Base-by-base conservation (phyloP, 148 eudicot species). In the Chenopodium suecicum region DNA sequence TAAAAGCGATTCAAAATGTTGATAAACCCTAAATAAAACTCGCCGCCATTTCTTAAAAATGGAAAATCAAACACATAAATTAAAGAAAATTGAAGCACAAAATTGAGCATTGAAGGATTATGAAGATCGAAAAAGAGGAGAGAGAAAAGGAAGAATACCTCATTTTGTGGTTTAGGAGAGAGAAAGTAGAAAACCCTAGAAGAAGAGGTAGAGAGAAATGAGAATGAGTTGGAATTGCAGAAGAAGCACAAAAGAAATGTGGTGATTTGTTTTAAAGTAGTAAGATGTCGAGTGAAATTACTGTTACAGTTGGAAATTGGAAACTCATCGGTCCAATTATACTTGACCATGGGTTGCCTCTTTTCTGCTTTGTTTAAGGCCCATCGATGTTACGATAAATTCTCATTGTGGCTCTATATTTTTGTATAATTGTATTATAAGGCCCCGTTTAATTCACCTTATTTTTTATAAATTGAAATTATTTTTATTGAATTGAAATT, bases 121-220 rank as follows among this genome's bases (percentile, higher is more conserved):
- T 19, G 50, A 20, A 22, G 16, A 64, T 20, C 1, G 50, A 58
- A 60, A 31, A 46, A 32, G 0, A 19, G 44, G 29, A 60, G 74
- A 74, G 74, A 32, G 63, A 62, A 46, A 4, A 68, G 31, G 20
- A 60, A 76, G 63, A 60, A 3, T 84, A 79, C 83, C 82, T 83
- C 85, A 83, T 62, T 70, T 74, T n/a, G 72, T 17, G 60, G 10
- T 52, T 50, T 52, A 52, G 56, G 75, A 58, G 80, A 70, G 66
- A 65, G 48, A 70, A 29, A 76, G 80, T 1, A 72, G 69, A 27
- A 83, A 83, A 83, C 85, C 85, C 85, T 83, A 83, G 85, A 74
- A 25, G 68, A 56, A 13, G 79, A 75, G 73, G 22, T 19, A 60
- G 13, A 76, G 73, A 9, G 70, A 4, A 31, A 23, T 32, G 16